Conservation (phyloP, 345 rosid genomes). For the sweet orange (Citrus sinensis) region DNA sequence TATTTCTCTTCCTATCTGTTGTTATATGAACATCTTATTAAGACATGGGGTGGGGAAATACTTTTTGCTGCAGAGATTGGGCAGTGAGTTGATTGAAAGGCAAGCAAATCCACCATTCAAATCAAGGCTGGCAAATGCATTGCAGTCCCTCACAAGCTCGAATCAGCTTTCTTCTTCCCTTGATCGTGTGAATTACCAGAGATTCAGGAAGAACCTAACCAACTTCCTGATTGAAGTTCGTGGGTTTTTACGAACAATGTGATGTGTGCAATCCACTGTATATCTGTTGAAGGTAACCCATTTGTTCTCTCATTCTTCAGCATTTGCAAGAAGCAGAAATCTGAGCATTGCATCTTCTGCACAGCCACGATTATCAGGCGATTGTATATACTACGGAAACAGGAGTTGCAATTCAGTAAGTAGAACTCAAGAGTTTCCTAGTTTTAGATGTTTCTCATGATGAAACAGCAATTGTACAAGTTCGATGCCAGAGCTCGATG, state of each 20-base stretch:
- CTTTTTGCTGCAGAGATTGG: constrained; percentile 52
- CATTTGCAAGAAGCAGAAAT: background rate
- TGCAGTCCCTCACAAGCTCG: constrained; percentile 72
- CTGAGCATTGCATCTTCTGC: background rate
- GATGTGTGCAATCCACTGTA: constrained; percentile 11
- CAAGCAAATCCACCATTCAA: constrained; percentile 54
- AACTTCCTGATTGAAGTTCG: constrained; percentile 85
- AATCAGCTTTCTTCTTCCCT: constrained; percentile 77
- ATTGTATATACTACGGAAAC: background rate
- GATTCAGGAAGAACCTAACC: constrained; percentile 86
- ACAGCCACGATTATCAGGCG: background rate
- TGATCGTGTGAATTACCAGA: constrained; percentile 86
- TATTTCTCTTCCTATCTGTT: background rate
- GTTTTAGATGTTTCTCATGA: too few species aligned
- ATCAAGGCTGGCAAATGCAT: constrained; percentile 68
- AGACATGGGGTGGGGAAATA: background rate
- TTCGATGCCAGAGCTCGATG: too few species aligned
- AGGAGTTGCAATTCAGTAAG: background rate
- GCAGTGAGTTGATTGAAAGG: constrained; percentile 71
- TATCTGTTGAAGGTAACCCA: background rate
- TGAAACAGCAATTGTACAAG: background rate
- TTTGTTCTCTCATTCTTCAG: constrained; percentile 1
- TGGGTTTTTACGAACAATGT: constrained; percentile 75
- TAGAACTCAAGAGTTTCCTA: background rate
- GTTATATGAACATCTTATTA: background rate